Evolutionary conservation across 768 basidiomycete species (phyloP), one percentile per base, ranked within the genome.

Genomic region (Pisolithus orientalis): DNA sequence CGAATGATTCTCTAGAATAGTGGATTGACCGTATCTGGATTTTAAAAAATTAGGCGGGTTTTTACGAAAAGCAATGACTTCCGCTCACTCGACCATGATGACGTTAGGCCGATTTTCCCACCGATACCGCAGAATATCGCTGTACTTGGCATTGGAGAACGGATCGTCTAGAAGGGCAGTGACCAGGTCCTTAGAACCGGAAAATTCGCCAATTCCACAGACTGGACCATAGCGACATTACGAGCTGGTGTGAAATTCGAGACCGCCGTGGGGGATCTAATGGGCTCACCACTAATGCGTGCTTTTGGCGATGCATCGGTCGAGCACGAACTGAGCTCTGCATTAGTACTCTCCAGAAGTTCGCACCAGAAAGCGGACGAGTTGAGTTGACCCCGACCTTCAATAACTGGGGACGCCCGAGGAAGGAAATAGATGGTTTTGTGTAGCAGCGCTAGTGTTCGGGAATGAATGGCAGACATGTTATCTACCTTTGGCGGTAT

Each of bases 101-200:
- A 48, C 55, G 6, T 56, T 53, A 7, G 66, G 61, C 21, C 61
- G 54, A 39, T 66, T 62, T 47, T 61, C 63, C 82, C 85, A 85
- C 31, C 87, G 74, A 39, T 71, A 61, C 49, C 72, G 73, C 24
- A 87, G 59, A 7, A 61, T 59, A 31, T 71, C 66, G 47, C 71
- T 74, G 53, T 77, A 72, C 4, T 65, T 59, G 25, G 70, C 53
- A 55, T 80, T 77, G n/a, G 80, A 71, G 57, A 91, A 77, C 13
- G 87, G 87, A 50, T 90, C 82, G 42, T 84, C 78, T 14, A 91
- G 70, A 34, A 91, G 72, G 6, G 87, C 85, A 5, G 82, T 81
- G 17, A 90, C 78, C 4, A 91, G 67, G 29, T 84, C 80, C 37
- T 70, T 69, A 6, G 80, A 72, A 37, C 72, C 74, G 17, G 84